phyloP scores from a whole-genome alignment of 2,329 filamentous ascomycete species.

The Fusarium metavorans region DNA sequence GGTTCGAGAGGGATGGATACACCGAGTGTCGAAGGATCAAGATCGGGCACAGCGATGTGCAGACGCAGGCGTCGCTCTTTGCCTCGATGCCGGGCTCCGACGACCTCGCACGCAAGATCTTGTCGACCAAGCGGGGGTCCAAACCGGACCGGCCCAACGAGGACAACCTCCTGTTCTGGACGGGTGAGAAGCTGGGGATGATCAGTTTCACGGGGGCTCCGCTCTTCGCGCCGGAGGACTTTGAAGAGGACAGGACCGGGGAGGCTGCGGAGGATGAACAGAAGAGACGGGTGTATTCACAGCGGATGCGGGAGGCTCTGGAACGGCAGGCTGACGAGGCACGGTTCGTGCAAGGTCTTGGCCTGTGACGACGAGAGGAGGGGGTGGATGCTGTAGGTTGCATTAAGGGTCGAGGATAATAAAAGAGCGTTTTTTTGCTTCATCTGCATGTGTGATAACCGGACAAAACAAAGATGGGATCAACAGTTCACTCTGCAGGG shows the following conservation, averaged over 20 bases:
- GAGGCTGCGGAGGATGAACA: constrained; percentile 61
- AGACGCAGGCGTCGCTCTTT: constrained; percentile 62
- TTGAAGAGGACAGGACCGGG: constrained; percentile 61
- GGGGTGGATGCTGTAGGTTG: constrained; percentile 12
- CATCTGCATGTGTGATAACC: constrained; percentile 10
- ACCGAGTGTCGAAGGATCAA: constrained; percentile 68
- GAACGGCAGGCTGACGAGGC: constrained; percentile 84
- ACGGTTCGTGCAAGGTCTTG: constrained; percentile 77
- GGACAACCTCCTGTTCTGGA: constrained; percentile 87
- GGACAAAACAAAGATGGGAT: not conserved
- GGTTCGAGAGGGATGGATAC: constrained; percentile 87
- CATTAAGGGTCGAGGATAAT: constrained; percentile 14
- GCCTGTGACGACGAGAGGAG: constrained; percentile 10
- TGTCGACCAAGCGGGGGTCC: constrained; percentile 66
- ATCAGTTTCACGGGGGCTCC: constrained; percentile 70
- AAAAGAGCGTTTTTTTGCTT: not conserved
- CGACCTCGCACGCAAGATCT: constrained; percentile 84
- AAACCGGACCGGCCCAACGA: constrained; percentile 56
- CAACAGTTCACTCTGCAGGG: constrained; percentile 20
- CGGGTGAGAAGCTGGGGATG: constrained; percentile 84
- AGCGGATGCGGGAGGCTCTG: constrained; percentile 79
- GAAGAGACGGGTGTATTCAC: constrained; percentile 72
- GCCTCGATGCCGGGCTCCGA: constrained; percentile 66
- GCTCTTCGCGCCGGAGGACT: constrained; percentile 63
- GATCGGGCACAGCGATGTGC: constrained; percentile 66